Conservation (phyloP, 202 grass and related monocot species). For the Brachypodium distachyon region DNA sequence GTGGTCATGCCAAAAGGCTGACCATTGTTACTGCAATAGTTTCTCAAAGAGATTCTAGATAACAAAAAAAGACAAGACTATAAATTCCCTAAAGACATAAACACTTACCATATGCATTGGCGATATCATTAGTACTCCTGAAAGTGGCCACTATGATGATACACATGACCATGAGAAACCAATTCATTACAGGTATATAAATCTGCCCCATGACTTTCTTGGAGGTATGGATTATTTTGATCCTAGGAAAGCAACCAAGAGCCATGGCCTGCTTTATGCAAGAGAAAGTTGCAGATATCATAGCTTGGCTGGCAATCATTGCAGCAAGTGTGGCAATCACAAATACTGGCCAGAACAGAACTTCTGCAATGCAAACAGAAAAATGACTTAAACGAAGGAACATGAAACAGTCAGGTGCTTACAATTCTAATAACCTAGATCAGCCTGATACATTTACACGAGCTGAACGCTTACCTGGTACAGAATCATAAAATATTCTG, state of each 20-base stretch:
- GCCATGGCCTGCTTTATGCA: slow-evolving; percentile 99
- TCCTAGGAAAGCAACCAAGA: slow-evolving; percentile 88
- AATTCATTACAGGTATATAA: slow-evolving; percentile 96
- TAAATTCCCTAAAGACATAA: background rate
- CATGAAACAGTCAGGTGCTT: background rate
- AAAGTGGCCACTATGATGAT: slow-evolving; percentile 87
- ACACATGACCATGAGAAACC: slow-evolving; percentile 98
- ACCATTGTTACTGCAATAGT: background rate
- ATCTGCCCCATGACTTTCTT: slow-evolving; percentile 92
- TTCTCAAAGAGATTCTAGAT: background rate
- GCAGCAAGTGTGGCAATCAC: slow-evolving; percentile 93
- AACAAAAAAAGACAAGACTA: background rate
- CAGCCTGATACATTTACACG: background rate
- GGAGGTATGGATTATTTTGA: slow-evolving; percentile 97
- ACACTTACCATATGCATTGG: slow-evolving; percentile 86
- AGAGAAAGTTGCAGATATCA: slow-evolving; percentile 99
- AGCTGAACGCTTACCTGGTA: slow-evolving; percentile 63
- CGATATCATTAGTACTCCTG: slow-evolving; percentile 89
- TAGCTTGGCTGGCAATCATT: slow-evolving; percentile 99
- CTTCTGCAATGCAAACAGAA: slow-evolving; percentile 37
- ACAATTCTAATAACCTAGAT: slow-evolving; percentile 4
- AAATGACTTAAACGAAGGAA: background rate
- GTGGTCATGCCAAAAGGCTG: background rate
- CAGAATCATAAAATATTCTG: slow-evolving; percentile 95
- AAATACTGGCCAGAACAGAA: slow-evolving; percentile 93